A percentile compares a stretch with the other conserved stretches of the same genome.
Conservation (phyloP, 495 filamentous ascomycete genomes). For the Daldinia bambusicola region DNA sequence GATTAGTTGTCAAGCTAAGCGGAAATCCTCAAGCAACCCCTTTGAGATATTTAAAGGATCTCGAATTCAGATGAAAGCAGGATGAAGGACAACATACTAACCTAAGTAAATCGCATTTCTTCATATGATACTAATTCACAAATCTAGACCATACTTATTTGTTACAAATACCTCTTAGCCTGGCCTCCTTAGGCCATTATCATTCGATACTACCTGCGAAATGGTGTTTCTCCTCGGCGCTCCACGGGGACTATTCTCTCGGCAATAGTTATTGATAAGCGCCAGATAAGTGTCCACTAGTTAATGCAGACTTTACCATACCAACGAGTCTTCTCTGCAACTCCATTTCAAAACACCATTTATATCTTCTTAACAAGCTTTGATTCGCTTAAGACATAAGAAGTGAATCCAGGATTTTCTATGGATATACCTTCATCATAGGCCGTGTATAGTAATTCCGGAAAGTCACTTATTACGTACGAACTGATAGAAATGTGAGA, state of each 20-base stretch:
- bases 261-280: constrained; percentile 8
- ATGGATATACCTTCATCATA: too few species aligned
- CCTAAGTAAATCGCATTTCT: not conserved
- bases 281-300: not conserved
- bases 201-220: constrained; percentile 20
- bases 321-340: not conserved
- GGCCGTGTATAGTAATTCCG: not conserved
- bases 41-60: not conserved
- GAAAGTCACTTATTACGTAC: constrained; percentile 21
- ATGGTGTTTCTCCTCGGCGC: constrained; percentile 31
- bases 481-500: constrained; percentile 1
- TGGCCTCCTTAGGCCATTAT: not conserved
- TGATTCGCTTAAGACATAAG: not conserved
- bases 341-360: not conserved
- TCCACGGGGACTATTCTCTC: constrained; percentile 17
- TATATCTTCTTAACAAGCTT: not conserved
- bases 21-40: not conserved
- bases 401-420: too few species aligned
- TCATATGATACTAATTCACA: not conserved
- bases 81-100: not conserved
- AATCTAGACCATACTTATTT: not conserved
- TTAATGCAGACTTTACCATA: not conserved
- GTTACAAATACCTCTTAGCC: not conserved
- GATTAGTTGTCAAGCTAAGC: not conserved
- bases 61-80: not conserved